phyloP scores from a whole-genome alignment of 805 yeast species.

The Ogataea polymorpha region DNA sequence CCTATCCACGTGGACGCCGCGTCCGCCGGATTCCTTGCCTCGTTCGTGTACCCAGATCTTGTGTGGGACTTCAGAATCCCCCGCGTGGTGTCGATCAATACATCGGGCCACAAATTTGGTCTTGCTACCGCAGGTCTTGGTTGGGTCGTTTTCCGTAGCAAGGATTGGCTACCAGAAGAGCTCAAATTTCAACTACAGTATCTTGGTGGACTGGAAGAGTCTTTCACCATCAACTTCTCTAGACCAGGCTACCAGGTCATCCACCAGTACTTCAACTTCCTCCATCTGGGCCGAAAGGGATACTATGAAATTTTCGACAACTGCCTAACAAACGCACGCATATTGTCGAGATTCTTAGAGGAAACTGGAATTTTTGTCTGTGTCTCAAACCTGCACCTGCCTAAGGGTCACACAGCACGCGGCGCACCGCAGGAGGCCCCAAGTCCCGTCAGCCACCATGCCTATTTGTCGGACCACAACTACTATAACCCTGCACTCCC shows the following conservation, averaged over 20 bases:
- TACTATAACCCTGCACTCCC: slow-evolving; percentile 76
- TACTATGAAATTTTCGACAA: slow-evolving; percentile 57
- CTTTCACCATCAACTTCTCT: slow-evolving; percentile 83
- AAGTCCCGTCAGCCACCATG: slow-evolving; percentile 16
- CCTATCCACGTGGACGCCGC: slow-evolving; percentile 96
- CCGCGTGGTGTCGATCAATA: slow-evolving; percentile 80
- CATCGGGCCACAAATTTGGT: slow-evolving; percentile 93
- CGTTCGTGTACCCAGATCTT: slow-evolving; percentile 71
- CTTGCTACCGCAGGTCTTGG: slow-evolving; percentile 88
- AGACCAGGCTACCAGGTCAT: slow-evolving; percentile 91
- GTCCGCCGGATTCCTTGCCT: slow-evolving; percentile 86
- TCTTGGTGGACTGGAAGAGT: slow-evolving; percentile 85
- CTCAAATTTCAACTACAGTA: slow-evolving; percentile 77
- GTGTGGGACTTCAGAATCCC: slow-evolving; percentile 81
- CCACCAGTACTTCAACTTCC: slow-evolving; percentile 80
- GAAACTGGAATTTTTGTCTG: slow-evolving; percentile 65
- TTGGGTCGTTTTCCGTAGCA: slow-evolving; percentile 83
- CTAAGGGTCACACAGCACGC: slow-evolving; percentile 36
- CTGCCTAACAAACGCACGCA: slow-evolving; percentile 71
- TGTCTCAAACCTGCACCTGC: slow-evolving; percentile 74
- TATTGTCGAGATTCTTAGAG: slow-evolving; percentile 60
- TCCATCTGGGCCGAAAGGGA: slow-evolving; percentile 72
- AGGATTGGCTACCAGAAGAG: slow-evolving; percentile 60
- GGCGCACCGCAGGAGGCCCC: slow-evolving; percentile 19
- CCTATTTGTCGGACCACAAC: slow-evolving; percentile 33